phyloP scores from a whole-genome alignment of 495 filamentous ascomycete genomes.

The Neurospora sp. region DNA sequence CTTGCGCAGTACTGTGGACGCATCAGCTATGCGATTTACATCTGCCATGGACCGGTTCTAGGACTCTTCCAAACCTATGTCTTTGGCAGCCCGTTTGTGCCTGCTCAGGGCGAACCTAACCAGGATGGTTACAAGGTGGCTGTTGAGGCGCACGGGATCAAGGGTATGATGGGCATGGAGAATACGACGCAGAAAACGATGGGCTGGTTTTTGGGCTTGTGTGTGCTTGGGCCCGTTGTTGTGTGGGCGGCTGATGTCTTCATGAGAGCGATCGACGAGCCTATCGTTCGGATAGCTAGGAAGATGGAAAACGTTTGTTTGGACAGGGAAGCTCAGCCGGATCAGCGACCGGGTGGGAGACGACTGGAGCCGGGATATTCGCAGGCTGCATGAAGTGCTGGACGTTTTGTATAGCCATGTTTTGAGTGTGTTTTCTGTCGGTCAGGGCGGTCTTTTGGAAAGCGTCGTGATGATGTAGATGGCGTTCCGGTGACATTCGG shows the following conservation, averaged over 20 bases:
- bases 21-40: conserved; percentile 52
- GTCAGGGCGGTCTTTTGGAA: neutral
- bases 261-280: conserved; percentile 48
- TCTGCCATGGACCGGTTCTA: conserved; percentile 49
- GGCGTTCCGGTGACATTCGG: neutral
- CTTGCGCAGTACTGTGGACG: conserved; percentile 53
- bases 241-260: conserved; percentile 51
- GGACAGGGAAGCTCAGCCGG: conserved; percentile 13
- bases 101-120: conserved; percentile 12
- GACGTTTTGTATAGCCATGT: neutral
- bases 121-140: conserved; percentile 16
- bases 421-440: neutral
- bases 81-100: conserved; percentile 19
- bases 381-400: conserved; percentile 7
- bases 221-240: conserved; percentile 39
- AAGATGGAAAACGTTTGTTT: conserved; percentile 37
- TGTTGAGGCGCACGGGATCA: conserved; percentile 30
- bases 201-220: conserved; percentile 41
- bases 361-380: conserved; percentile 14
- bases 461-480: neutral
- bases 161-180: conserved; percentile 42
- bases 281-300: conserved; percentile 45
- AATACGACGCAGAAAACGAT: conserved; percentile 39
- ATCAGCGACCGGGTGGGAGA: conserved; percentile 1
- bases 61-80: conserved; percentile 38